A percentile compares a stretch with the other conserved stretches of the same genome.
Evolutionary conservation across 2,329 filamentous ascomycete species (phyloP).

Genomic region (Blastomyces parvus): DNA sequence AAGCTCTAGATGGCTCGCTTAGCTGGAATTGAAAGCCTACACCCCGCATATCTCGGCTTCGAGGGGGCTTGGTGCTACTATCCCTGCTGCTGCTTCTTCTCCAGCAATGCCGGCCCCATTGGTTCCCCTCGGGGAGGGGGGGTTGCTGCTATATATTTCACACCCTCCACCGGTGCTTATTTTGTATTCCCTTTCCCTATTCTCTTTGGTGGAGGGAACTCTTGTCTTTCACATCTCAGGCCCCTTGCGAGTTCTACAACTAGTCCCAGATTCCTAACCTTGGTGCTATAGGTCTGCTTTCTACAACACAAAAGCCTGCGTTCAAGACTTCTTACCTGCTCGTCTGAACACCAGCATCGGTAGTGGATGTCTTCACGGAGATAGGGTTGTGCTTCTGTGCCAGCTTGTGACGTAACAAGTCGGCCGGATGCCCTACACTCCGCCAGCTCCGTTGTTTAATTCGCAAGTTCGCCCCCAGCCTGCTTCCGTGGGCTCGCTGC

Average conservation of each 20-base stretch:
- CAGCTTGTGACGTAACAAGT: slow-evolving; percentile 15
- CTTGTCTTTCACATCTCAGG: not conserved
- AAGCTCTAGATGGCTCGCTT: not conserved
- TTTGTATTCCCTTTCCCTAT: not conserved
- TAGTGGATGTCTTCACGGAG: not conserved
- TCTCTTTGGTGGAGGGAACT: not conserved
- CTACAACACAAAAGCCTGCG: not conserved
- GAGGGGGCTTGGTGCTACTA: no score
- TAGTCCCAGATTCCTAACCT: not conserved
- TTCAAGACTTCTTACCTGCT: not conserved
- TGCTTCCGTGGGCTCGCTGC: slow-evolving; percentile 33
- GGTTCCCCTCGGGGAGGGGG: no score
- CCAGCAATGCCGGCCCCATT: no score
- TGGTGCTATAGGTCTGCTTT: not conserved
- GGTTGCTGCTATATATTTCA: not conserved
- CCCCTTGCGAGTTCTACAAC: no score
- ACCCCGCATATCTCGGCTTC: not conserved
- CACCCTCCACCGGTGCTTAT: not conserved
- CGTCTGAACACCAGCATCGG: not conserved
- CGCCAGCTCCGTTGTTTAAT: slow-evolving; percentile 47
- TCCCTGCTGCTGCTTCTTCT: not conserved
- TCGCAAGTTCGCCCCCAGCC: slow-evolving; percentile 43
- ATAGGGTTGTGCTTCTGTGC: not conserved
- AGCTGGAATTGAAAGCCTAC: no score
- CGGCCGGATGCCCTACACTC: slow-evolving; percentile 44